These are phyloP conservation scores for Achlya hypogyna DNA, from an alignment of 352 stramenopile genomes.

Conservation along the genomic window DNA sequence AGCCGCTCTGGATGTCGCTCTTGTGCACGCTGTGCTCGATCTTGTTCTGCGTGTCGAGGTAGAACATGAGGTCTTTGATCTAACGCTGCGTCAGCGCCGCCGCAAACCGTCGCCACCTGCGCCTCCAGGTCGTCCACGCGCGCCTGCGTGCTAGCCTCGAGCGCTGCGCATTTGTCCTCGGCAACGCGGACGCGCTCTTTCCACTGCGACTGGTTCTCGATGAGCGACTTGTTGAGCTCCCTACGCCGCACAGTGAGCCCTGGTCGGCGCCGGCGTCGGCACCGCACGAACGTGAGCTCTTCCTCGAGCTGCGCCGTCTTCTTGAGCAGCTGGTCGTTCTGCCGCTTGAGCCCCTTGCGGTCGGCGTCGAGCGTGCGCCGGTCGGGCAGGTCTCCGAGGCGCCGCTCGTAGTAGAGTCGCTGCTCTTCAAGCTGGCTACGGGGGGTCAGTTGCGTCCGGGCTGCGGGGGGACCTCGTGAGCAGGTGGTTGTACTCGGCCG, in stretches of 20 bases:
- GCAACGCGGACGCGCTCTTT: slow-evolving; percentile 64
- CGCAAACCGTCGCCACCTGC: slow-evolving; percentile 32
- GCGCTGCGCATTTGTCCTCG: slow-evolving; percentile 54
- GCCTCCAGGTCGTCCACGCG: slow-evolving; percentile 68
- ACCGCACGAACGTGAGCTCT: slow-evolving; percentile 75
- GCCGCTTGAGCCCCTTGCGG: slow-evolving; percentile 71
- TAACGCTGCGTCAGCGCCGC: slow-evolving; percentile 1
- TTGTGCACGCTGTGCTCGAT: slow-evolving; percentile 68
- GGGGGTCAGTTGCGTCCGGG: not conserved
- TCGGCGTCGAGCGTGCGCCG: slow-evolving; percentile 64
- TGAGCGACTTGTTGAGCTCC: slow-evolving; percentile 80
- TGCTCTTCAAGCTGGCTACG: slow-evolving; percentile 92
- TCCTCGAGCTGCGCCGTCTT: slow-evolving; percentile 75
- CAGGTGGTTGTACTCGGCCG: slow-evolving; percentile 93
- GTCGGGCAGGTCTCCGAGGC: slow-evolving; percentile 46
- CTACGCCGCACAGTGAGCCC: slow-evolving; percentile 22
- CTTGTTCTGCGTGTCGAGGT: slow-evolving; percentile 81
- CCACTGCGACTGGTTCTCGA: slow-evolving; percentile 84
- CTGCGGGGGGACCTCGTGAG: slow-evolving; percentile 75
- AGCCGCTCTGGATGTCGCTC: slow-evolving; percentile 54
- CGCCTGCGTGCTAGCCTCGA: slow-evolving; percentile 46
- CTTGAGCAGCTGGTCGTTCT: slow-evolving; percentile 46
- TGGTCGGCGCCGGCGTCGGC: not conserved
- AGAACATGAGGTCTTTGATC: slow-evolving; percentile 84
- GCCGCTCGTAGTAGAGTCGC: slow-evolving; percentile 87